Conservation (phyloP, 768 basidiomycete species). For the Tephrocybe sp. region DNA sequence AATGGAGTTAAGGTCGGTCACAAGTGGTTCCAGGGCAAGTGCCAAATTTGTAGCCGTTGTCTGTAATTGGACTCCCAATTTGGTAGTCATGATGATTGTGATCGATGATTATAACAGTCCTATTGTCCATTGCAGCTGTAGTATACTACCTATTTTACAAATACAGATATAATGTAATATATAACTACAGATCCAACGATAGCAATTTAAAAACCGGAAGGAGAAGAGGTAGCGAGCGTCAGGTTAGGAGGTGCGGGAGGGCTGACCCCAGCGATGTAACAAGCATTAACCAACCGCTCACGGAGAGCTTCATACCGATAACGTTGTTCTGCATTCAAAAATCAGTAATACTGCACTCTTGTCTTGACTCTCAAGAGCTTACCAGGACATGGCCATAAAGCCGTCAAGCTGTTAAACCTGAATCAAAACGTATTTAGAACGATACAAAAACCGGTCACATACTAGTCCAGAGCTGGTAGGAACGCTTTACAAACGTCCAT, state of each 20-base stretch:
- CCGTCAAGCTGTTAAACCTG: conserved; percentile 39
- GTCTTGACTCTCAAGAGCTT: conserved; percentile 16
- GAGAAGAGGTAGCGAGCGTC: conserved; percentile 28
- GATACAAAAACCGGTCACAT: conserved; percentile 14
- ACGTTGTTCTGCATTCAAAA: conserved; percentile 45
- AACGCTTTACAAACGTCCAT: conserved; percentile 63
- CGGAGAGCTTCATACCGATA: conserved; percentile 46
- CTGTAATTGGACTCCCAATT: conserved; percentile 22
- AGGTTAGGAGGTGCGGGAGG: conserved; percentile 42
- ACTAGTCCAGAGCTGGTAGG: conserved; percentile 62
- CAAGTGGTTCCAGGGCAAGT: conserved; percentile 20
- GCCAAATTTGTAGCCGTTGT: conserved; percentile 18
- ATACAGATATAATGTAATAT: conserved; percentile 12
- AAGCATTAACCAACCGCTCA: conserved; percentile 45
- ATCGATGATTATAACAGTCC: conserved; percentile 11
- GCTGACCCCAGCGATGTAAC: conserved; percentile 44
- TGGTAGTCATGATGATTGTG: conserved; percentile 19
- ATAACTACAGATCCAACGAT: conserved; percentile 9
- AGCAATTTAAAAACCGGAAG: conserved; percentile 26
- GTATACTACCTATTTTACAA: conserved; percentile 6
- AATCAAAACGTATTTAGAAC: conserved; percentile 7
- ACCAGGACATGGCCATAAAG: conserved; percentile 69
- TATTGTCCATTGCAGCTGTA: conserved; percentile 9
- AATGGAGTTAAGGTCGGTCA: conserved; percentile 10
- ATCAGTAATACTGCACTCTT: not conserved